phyloP scores from a whole-genome alignment of 495 filamentous ascomycete species.

The Collariella sp. region DNA sequence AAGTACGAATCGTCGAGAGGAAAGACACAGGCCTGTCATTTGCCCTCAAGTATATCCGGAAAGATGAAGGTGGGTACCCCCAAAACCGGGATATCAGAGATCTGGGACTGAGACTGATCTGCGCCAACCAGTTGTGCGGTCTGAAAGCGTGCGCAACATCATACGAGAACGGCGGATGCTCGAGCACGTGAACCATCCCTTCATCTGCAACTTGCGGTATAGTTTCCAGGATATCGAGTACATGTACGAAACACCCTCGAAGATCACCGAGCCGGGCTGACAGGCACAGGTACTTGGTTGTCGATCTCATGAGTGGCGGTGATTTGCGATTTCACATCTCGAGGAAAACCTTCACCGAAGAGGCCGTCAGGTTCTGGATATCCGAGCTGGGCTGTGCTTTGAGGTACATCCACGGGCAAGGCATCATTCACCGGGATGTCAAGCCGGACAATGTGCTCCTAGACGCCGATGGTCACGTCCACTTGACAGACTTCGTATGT shows the following conservation, averaged over 20 bases:
- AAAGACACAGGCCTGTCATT: slow-evolving; percentile 90
- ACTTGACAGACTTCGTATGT: slow-evolving; percentile 94
- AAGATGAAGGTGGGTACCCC: slow-evolving; percentile 77
- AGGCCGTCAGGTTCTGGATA: slow-evolving; percentile 94
- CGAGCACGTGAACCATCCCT: slow-evolving; percentile 93
- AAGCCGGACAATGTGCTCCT: slow-evolving; percentile 96
- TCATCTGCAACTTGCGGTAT: slow-evolving; percentile 96
- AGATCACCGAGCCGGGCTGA: slow-evolving; percentile 7
- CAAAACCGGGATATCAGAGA: background rate
- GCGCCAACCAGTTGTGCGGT: slow-evolving; percentile 67
- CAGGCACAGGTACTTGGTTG: slow-evolving; percentile 75
- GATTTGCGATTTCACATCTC: slow-evolving; percentile 97
- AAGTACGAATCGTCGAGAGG: slow-evolving; percentile 94
- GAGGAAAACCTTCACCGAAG: slow-evolving; percentile 94
- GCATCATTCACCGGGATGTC: slow-evolving; percentile 91
- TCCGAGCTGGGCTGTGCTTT: slow-evolving; percentile 88
- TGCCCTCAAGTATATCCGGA: slow-evolving; percentile 94
- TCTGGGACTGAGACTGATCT: slow-evolving; percentile 1
- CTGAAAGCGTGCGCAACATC: slow-evolving; percentile 95
- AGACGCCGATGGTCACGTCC: slow-evolving; percentile 90
- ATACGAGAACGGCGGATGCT: slow-evolving; percentile 96
- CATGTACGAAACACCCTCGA: slow-evolving; percentile 54
- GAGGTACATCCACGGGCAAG: slow-evolving; percentile 81
- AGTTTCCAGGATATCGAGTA: slow-evolving; percentile 99
- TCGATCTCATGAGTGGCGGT: slow-evolving; percentile 96